These are phyloP conservation scores for Urtica urens DNA, from an alignment of 306 rosid genomes.

Conservation along the genomic window DNA sequence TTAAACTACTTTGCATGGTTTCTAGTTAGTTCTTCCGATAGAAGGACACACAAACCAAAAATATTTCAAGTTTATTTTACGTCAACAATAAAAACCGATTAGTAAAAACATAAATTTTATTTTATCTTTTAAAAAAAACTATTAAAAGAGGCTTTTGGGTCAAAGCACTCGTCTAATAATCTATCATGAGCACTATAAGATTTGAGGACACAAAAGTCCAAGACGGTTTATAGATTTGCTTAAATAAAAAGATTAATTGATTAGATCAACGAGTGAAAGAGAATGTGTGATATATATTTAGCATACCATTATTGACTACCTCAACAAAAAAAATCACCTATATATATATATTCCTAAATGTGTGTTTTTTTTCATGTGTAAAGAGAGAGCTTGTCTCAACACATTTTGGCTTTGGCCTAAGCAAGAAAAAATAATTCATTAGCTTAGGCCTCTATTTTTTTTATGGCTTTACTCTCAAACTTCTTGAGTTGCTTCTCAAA, in stretches of 20 bases:
- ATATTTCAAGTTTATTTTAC: no score
- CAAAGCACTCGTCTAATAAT: no score
- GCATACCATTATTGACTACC: constrained; percentile 14
- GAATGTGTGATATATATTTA: background rate
- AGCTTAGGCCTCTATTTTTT: background rate
- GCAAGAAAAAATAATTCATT: background rate
- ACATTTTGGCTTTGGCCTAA: background rate
- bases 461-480: constrained; percentile 42
- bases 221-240: constrained; percentile 2
- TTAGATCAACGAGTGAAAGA: constrained; percentile 1
- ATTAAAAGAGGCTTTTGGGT: no score
- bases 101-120: no score
- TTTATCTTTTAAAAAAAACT: no score
- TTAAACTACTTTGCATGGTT: no score
- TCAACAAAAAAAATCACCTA: background rate
- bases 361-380: no score
- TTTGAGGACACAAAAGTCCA: background rate
- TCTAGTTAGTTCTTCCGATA: no score
- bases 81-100: no score
- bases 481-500: constrained; percentile 49
- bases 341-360: background rate
- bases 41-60: no score
- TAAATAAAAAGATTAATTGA: background rate
- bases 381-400: background rate
- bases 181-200: background rate